phyloP scores from a whole-genome alignment of 208 protist species.

The Trichomonas vaginalis region DNA sequence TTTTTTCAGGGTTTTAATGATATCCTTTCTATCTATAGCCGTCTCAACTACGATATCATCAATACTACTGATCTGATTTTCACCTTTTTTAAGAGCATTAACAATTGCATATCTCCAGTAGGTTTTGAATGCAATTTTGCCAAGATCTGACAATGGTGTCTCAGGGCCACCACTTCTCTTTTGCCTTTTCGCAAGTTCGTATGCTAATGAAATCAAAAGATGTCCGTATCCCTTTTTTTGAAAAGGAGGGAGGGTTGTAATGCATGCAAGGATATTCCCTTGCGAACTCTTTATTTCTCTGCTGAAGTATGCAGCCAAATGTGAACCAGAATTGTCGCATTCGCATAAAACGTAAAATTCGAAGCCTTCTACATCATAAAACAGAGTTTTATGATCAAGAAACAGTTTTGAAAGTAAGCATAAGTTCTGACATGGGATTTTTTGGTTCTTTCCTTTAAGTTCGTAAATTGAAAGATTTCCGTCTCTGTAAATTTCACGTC shows the following conservation, averaged over 20 bases:
- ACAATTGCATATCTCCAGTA: slow-evolving; percentile 59
- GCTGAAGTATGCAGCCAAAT: slow-evolving; percentile 90
- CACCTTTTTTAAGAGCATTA: slow-evolving; percentile 36
- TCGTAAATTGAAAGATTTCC: slow-evolving; percentile 71
- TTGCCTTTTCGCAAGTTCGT: slow-evolving; percentile 85
- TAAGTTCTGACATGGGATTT: slow-evolving; percentile 66
- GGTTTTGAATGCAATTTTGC: slow-evolving; percentile 41
- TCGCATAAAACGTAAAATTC: slow-evolving; percentile 91
- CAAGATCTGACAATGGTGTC: slow-evolving; percentile 93
- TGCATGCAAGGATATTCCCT: not conserved
- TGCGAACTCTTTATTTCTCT: slow-evolving; percentile 37
- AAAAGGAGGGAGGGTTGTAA: not conserved
- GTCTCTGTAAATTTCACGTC: slow-evolving; percentile 61
- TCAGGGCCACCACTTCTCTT: slow-evolving; percentile 84
- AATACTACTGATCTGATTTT: not conserved
- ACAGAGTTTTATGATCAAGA: slow-evolving; percentile 96
- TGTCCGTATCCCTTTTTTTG: slow-evolving; percentile 70
- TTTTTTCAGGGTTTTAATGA: not conserved
- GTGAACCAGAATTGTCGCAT: slow-evolving; percentile 64
- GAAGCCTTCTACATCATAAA: slow-evolving; percentile 96
- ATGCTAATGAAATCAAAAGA: slow-evolving; percentile 88
- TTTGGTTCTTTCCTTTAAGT: slow-evolving; percentile 38
- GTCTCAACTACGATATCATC: not conserved
- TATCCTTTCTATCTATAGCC: not conserved
- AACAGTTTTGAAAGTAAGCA: slow-evolving; percentile 96